A percentile compares a stretch with the other conserved stretches of the same genome.
phyloP scores from a whole-genome alignment of 176 grass and related monocot genomes.

The barley (Hordeum vulgare) region DNA sequence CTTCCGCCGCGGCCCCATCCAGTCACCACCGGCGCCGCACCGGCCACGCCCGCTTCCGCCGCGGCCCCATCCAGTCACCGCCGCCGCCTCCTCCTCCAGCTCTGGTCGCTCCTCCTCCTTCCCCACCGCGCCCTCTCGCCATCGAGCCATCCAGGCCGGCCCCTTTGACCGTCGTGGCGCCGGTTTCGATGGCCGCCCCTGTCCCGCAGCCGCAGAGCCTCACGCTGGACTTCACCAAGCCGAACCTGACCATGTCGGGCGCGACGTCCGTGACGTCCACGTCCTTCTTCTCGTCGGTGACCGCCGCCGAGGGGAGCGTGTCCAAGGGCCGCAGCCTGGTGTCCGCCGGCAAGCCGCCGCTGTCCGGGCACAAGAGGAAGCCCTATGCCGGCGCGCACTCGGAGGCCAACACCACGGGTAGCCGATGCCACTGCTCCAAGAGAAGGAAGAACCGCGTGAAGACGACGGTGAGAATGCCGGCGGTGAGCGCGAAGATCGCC shows the following conservation, averaged over 20 bases:
- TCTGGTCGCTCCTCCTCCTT: too few relatives aligned
- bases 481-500: constrained; percentile 76
- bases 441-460: constrained; percentile 86
- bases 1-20: too few relatives aligned
- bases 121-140: too few relatives aligned
- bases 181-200: background rate
- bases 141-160: background rate
- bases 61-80: too few relatives aligned
- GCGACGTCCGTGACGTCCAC: constrained; percentile 72
- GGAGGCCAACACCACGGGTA: constrained; percentile 37
- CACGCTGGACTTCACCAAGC: constrained; percentile 90
- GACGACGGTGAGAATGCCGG: constrained; percentile 66
- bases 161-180: background rate
- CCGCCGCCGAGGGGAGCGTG: constrained; percentile 85
- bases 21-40: too few relatives aligned
- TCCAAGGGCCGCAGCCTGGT: constrained; percentile 65
- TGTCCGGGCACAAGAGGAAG: constrained; percentile 61
- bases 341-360: constrained; percentile 59
- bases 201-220: constrained; percentile 47
- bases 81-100: too few relatives aligned
- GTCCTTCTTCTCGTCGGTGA: constrained; percentile 81
- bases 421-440: constrained; percentile 87
- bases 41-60: too few relatives aligned
- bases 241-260: constrained; percentile 47
- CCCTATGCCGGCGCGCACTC: constrained; percentile 58